Base-by-base conservation (phyloP, 1,284 basidiomycete species). In the Rhodotorula mucilaginosa region DNA sequence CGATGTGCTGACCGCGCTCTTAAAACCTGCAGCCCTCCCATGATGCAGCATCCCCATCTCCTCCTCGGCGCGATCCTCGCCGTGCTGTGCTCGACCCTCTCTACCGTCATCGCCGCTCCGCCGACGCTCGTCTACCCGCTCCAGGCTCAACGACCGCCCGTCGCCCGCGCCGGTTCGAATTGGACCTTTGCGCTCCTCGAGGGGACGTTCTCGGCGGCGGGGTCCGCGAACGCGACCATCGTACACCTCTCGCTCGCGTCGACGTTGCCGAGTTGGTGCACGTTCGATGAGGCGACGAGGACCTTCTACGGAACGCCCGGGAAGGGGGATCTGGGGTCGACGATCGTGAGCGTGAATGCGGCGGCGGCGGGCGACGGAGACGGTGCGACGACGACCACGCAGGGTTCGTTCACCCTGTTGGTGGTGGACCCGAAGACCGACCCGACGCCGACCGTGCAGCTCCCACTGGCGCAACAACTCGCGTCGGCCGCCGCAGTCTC, bases 391-490 rank as follows among this genome's bases (percentile, higher is more conserved):
- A n/a, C n/a, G 56, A 48, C 39, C 39, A 39, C 65, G 62, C 52
- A 76, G 82, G 87, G 87, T 64, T 81, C 74, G 47, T 86, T 90
- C 75, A 83, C 83, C 29, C 82, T 92, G 34, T 87, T 86, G 74
- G 87, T 90, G 56, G 87, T 88, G n/a, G 78, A 83, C 7, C 29
- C 67, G 2, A 15, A 48, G 7, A 44, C 47, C 34, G 83, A 82
- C 67, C 82, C 87, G 0, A 79, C 85, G 18, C 90, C 90, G 18
- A 83, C 80, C 68, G 77, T 91, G 62, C 79, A 86, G 74, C 80
- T 84, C 61, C 81, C 90, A 65, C 79, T 93, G 71, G 81, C 82
- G 49, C 80, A 84, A 34, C 89, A 91, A 79, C 88, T 95, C 82
- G 81, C 82, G 44, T 77, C 83, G 64, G 87, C 89, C 7, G 80